Evolutionary conservation across 1,139 yeast species (phyloP), one percentile per base, ranked within the genome.

Genomic region (Hanseniaspora sp.): DNA sequence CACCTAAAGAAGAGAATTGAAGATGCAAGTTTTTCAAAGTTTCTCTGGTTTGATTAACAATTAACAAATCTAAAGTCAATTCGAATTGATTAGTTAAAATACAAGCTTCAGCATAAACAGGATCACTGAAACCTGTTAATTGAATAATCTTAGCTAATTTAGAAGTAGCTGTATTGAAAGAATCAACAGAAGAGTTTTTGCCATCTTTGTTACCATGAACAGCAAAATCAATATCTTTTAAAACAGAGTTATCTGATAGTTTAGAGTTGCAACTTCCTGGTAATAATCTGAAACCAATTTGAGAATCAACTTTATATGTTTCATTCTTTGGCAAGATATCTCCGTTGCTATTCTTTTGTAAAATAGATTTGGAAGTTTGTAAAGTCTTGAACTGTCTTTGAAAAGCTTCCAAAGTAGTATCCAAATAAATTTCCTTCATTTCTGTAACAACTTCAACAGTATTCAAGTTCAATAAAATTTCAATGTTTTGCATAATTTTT

Each of bases 31-130:
- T 92, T 65, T 95, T 86, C 66, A 94, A 77, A 5, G 98, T 94
- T 59, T 80, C 83, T 17, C 82, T 82, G 7, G 98, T 92, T 72
- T 94, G 99, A 68, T 94, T 94, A 52, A 94, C 97, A 61, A 94
- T 74, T 66, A 94, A 74, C 30, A 94, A 96, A 64, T 94, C 98
- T 64, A 94, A 76, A 0, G 88, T 92, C 62, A 94, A 95, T 68
- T 94, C 98, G 68, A 85, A 92, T 70, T 94, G 98, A 63, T 92
- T 95, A 28, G 88, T 94, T 61, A 86, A 86, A 61, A 94, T 86
- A 64, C 84, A 86, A 0, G 97, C 98, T 71, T 94, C 99, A 5
- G 96, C 97, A 66, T 94, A 94, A 42, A 94, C 95, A 29, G 98
- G 95, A 67, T 94, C 99, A 0, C 96, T 86, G 70, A 88, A 94